Conservation (phyloP, 1,139 yeast species). For the Geotrichum aggregatum region DNA sequence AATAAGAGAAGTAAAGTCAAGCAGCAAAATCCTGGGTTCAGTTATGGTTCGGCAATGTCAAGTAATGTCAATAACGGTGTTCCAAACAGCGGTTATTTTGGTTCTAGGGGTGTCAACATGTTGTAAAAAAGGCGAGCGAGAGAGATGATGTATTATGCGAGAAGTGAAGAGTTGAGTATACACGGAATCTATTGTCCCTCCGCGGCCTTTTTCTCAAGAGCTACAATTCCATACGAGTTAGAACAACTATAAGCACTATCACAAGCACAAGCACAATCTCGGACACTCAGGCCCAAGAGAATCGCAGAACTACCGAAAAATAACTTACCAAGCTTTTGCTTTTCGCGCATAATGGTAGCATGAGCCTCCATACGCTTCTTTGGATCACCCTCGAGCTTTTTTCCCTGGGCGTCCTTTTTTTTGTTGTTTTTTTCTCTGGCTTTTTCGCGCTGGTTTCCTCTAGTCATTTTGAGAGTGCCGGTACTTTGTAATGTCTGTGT, state of each 20-base stretch:
- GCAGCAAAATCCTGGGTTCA: not conserved
- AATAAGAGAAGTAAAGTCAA: no score
- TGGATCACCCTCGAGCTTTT: conserved; percentile 78
- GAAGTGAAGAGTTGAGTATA: no score
- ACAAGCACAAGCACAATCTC: no score
- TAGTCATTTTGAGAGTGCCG: conserved; percentile 55
- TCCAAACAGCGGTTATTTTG: not conserved
- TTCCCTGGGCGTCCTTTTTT: conserved; percentile 60
- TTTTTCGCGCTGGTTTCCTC: conserved; percentile 95
- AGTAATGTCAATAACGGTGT: no score
- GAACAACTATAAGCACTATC: not conserved
- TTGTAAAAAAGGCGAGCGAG: not conserved
- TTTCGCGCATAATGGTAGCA: conserved; percentile 82
- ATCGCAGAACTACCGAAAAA: no score
- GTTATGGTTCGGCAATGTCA: no score
- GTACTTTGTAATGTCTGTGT: no score
- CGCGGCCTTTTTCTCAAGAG: conserved; percentile 26
- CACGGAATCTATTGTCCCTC: conserved; percentile 9
- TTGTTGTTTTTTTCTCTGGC: conserved; percentile 86
- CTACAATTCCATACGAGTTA: conserved; percentile 13
- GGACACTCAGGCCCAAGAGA: no score
- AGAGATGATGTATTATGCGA: not conserved
- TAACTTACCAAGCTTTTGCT: conserved; percentile 71
- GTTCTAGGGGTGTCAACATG: no score
- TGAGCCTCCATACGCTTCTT: conserved; percentile 77